Base-by-base conservation (phyloP, 192 early-diverging fungal species). In the Linnemannia hyalina region DNA sequence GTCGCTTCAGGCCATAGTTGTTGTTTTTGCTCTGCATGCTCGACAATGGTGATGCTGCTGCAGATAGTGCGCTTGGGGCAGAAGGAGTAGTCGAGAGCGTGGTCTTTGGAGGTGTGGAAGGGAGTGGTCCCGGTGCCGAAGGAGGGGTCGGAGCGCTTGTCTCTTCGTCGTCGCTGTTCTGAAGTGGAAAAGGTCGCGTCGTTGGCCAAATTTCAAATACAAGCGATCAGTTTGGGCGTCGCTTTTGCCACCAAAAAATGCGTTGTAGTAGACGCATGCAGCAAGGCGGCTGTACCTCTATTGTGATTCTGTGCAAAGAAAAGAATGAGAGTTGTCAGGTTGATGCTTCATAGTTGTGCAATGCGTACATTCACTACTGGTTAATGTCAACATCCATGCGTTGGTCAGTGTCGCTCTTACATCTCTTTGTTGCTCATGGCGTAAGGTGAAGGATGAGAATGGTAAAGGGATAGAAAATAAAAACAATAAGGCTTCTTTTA, bases 81-180 rank as follows among this genome's bases (percentile, higher is more conserved):
- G 29, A 65, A 29, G 11, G 9, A 32, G 29, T 32, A 0, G 60
- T 65, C 7, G 55, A 26, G 10, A 9, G 55, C 60, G 60, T 15
- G 26, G 29, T 6, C 60, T 32, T 38, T 52, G 74, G 35, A 36
- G 29, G 26, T 36, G 10, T 16, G n/a, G 20, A n/a, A 7, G 55
- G 35, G 2, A 6, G 26, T 41, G 55, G 10, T 47, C 9, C 9
- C 5, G 42, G 16, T 77, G 65, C 41, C 1, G 29, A 22, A 18
- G 75, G 11, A n/a, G 74, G 16, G 36, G 20, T 22, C 8, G 35
- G 40, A 13, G 44, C 18, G 7, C 9, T 13, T 2, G 41, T 22
- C 13, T 77, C 41, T 46, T 77, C 75, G 32, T 68, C 75, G 3
- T 77, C 75, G 63, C 75, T 68, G 26, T 65, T 77, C 75, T 77